Base-by-base conservation (phyloP, 768 basidiomycete species). In the Coprinopsis strossmayeri region DNA sequence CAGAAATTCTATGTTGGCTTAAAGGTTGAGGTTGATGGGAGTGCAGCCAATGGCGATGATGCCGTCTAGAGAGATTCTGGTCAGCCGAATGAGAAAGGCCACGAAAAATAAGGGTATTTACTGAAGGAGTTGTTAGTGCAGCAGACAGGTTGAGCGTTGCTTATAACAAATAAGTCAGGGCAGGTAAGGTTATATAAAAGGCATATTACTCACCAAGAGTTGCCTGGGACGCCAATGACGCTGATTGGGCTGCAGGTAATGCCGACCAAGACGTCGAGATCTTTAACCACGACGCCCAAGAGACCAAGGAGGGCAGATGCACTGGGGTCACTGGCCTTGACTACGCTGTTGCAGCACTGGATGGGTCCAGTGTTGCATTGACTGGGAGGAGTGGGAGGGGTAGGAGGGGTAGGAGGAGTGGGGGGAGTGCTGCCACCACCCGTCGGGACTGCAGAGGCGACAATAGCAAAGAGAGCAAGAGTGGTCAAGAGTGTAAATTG, bases 71-170 rank as follows among this genome's bases (percentile, higher is more conserved):
- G 20, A 17, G n/a, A n/a, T n/a, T 20, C 17, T 34, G 11, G 34
- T 20, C 5, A 37, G 18, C 17, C 9, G 18, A 37, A 15, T n/a
- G 11, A 12, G 9, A 26, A 30, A 25, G 46, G 42, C 13, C 9
- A 28, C 27, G 50, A 44, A 18, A n/a, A n/a, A n/a, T 3, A 20
- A 5, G 2, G 11, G 34, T 11, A 44, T 61, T 55, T 53, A 64
- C 63, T 52, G 57, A 58, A 61, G 26, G 39, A 50, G 53, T 64
- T 60, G 50, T 59, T 51, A 15, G 56, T 55, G 55, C 64, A 65
- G 58, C 64, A 67, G 25, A 63, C 61, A n/a, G 61, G 46, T n/a
- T 64, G 55, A 13, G 58, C 53, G 48, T 56, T 34, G 57, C 64
- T 64, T 37, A n/a, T n/a, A n/a, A n/a, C n/a, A n/a, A n/a, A n/a